Base-by-base conservation (phyloP, 2,329 filamentous ascomycete species). In the Chrysosporium queenslandicum region DNA sequence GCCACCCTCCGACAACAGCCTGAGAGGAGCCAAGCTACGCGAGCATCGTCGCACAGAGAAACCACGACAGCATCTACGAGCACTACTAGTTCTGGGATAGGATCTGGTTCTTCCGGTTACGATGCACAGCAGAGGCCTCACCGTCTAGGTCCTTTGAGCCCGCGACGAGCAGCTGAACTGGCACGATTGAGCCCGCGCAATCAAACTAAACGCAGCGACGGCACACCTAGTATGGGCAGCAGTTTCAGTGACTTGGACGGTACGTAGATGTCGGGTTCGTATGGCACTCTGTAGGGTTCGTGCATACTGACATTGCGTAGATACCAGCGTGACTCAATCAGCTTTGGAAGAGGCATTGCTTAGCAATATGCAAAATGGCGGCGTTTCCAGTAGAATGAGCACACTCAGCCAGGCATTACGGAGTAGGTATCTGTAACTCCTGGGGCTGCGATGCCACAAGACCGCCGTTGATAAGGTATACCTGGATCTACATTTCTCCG, bases 181-280 rank as follows among this genome's bases (percentile, higher is more conserved):
- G 69, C 72, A 1, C 69, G 68, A 30, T 64, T 74, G 20, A 77
- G 73, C 53, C 75, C 77, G 0, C 68, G 70, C n/a, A 65, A 66
- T 37, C 65, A 65, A 9, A 57, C 57, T 20, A 56, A 61, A 39
- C 65, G 43, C 32, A 79, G 75, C 52, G 77, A 79, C 55, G 77
- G 76, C 11, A 77, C 76, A 8, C 77, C 77, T 2, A 80, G 77
- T 56, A 81, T 81, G 77, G 81, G 80, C 0, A 82, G 79, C 56
- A 82, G 79, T 52, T 83, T 83, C 59, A 82, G 78, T 58, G 81
- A 83, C 63, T 68, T 84, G 32, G 81, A 83, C 62, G 78, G 79
- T 77, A 66, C 53, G 64, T 55, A 50, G 36, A 41, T 16, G 5
- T 36, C 34, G 18, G 4, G 23, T 41, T 29, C 23, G 20, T 48